Conservation (phyloP, 139 green algal species). For the Chlamydomonas asymmetrica region DNA sequence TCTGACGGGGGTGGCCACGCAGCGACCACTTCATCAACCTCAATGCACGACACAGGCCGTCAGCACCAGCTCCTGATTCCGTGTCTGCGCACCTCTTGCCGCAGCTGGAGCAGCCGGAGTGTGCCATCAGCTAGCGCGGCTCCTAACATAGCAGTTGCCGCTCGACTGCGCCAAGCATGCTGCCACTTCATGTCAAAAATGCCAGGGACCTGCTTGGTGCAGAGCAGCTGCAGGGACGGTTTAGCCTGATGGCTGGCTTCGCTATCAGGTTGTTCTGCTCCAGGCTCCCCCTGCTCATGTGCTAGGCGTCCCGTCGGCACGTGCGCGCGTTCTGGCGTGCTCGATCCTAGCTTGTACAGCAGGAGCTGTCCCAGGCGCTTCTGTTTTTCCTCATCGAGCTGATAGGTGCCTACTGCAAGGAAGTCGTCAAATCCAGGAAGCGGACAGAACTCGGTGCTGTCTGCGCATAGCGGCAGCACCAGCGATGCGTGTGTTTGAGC, state of each 20-base stretch:
- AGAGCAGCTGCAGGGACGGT: constrained; percentile 1
- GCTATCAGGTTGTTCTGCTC: background rate
- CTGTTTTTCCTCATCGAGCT: constrained; percentile 60
- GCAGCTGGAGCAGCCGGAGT: constrained; percentile 29
- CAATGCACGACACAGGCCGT: too few relatives aligned
- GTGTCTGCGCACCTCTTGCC: too few relatives aligned
- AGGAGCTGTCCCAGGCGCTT: constrained; percentile 43
- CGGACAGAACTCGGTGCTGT: constrained; percentile 51
- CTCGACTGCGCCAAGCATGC: background rate
- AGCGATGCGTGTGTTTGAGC: too few relatives aligned
- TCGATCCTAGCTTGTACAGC: too few relatives aligned
- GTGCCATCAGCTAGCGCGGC: constrained; percentile 34
- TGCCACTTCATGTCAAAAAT: constrained; percentile 64
- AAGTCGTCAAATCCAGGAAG: background rate
- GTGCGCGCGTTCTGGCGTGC: too few relatives aligned
- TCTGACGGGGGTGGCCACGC: too few relatives aligned
- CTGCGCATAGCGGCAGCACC: too few relatives aligned
- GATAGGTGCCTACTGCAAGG: constrained; percentile 71
- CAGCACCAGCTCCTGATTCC: too few relatives aligned
- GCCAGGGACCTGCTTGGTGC: constrained; percentile 44
- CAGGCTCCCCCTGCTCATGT: constrained; percentile 1
- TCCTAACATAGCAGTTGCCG: background rate
- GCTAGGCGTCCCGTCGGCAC: too few relatives aligned
- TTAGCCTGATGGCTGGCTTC: background rate
- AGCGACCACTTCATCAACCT: too few relatives aligned